Evolutionary conservation across 768 basidiomycete species (phyloP).

Genomic region (Suillus lakei): DNA sequence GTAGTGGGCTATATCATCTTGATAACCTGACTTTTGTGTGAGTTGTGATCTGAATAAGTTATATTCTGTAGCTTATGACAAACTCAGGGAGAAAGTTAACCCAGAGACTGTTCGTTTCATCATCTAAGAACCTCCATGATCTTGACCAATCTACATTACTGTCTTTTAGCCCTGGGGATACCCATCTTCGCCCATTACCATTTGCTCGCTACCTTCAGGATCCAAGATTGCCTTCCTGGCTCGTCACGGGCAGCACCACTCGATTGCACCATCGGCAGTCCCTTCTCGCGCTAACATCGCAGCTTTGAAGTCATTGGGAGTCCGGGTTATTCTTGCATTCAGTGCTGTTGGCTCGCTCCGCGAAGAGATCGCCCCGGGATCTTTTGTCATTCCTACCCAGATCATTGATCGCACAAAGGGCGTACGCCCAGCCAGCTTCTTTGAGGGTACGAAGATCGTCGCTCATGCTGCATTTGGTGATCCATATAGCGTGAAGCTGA

Average conservation of each 20-base stretch:
- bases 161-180: slow-evolving; percentile 84
- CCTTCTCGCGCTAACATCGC: slow-evolving; percentile 93
- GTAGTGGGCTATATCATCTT: slow-evolving; percentile 91
- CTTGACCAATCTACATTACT: neutral
- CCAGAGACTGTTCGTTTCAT: slow-evolving; percentile 71
- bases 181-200: slow-evolving; percentile 91
- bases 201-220: slow-evolving; percentile 85
- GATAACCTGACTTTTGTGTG: slow-evolving; percentile 90
- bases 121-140: neutral
- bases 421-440: slow-evolving; percentile 86
- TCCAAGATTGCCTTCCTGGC: slow-evolving; percentile 86
- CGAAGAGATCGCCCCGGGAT: slow-evolving; percentile 91
- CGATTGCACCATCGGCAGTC: slow-evolving; percentile 77
- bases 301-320: slow-evolving; percentile 91
- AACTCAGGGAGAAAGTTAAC: slow-evolving; percentile 68
- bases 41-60: slow-evolving; percentile 35
- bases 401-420: slow-evolving; percentile 98
- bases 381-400: slow-evolving; percentile 87
- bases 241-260: slow-evolving; percentile 86
- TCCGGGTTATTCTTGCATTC: slow-evolving; percentile 89
- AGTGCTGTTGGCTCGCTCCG: slow-evolving; percentile 93
- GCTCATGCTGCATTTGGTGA: slow-evolving; percentile 96
- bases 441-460: slow-evolving; percentile 80
- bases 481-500: slow-evolving; percentile 74
- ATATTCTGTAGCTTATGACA: neutral